A percentile compares a stretch with the other conserved stretches of the same genome.
These are phyloP conservation scores for Triangularia setosa DNA, from an alignment of 2,329 filamentous ascomycete genomes.

Conservation along the genomic window DNA sequence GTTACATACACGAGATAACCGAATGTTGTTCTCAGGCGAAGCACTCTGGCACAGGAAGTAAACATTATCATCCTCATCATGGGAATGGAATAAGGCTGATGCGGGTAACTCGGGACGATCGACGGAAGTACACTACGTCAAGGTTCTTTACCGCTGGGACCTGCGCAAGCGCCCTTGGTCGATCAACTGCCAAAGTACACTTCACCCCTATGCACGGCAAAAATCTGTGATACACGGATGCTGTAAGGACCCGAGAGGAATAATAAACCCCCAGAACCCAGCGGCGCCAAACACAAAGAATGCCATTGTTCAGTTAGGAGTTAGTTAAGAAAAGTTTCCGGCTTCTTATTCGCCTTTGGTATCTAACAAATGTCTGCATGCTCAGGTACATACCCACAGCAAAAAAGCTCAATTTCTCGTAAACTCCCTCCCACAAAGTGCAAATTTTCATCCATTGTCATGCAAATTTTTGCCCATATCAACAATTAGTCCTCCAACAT, in stretches of 20 bases:
- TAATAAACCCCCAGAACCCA: conserved; percentile 1
- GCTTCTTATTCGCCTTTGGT: conserved; percentile 19
- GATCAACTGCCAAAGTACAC: conserved; percentile 7
- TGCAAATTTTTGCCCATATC: conserved; percentile 3
- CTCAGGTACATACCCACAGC: conserved; percentile 9
- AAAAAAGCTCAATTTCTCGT: neutral
- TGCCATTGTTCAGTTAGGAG: neutral
- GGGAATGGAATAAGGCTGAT: neutral
- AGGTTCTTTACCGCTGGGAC: neutral
- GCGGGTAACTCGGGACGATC: neutral
- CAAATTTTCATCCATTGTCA: conserved; percentile 4
- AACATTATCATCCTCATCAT: neutral
- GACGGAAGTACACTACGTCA: neutral
- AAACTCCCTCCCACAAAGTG: conserved; percentile 5
- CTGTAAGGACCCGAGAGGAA: neutral
- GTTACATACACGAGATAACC: neutral
- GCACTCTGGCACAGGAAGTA: neutral
- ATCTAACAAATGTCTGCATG: conserved; percentile 21
- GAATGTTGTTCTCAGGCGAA: neutral
- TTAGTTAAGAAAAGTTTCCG: conserved; percentile 10
- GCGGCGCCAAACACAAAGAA: conserved; percentile 14
- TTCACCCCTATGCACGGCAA: conserved; percentile 12
- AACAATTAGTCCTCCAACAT: neutral
- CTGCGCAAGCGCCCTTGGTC: conserved; percentile 16
- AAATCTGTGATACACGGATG: conserved; percentile 17